phyloP scores from a whole-genome alignment of 1,284 basidiomycete genomes.

The Fomitopsis pinicola region DNA sequence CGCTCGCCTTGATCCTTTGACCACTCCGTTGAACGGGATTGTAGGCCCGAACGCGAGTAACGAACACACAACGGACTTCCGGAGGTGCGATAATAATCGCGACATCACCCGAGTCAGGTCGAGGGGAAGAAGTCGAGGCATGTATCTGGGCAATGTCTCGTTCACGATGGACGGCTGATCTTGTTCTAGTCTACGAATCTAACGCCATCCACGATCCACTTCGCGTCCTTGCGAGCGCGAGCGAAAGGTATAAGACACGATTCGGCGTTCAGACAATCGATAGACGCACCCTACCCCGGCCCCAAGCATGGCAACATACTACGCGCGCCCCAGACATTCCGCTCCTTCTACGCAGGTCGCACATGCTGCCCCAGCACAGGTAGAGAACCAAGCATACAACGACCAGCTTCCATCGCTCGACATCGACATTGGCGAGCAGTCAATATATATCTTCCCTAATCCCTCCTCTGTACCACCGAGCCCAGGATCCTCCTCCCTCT shows the following conservation, averaged over 20 bases:
- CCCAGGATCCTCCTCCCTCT: conserved; percentile 23
- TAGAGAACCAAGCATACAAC: neutral
- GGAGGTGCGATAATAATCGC: neutral
- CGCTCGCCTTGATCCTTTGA: neutral
- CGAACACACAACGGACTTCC: neutral
- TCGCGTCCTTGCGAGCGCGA: neutral
- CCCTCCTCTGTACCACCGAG: conserved; percentile 25
- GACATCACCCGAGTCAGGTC: neutral
- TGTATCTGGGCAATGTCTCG: neutral
- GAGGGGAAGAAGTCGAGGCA: neutral
- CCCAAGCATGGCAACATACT: conserved; percentile 21
- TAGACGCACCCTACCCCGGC: neutral
- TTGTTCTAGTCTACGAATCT: neutral
- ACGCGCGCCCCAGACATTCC: conserved; percentile 9
- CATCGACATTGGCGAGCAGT: conserved; percentile 19
- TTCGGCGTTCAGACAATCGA: neutral
- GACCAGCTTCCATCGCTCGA: conserved; percentile 1
- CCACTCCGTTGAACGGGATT: neutral
- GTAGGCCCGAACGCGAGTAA: neutral
- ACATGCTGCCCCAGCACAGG: neutral
- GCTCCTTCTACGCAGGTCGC: neutral
- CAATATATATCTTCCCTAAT: conserved; percentile 33
- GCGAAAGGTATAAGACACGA: neutral
- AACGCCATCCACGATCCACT: neutral
- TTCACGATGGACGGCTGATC: neutral